These are phyloP conservation scores for Phytophthora crassamura DNA, from an alignment of 352 stramenopile species.

Conservation along the genomic window DNA sequence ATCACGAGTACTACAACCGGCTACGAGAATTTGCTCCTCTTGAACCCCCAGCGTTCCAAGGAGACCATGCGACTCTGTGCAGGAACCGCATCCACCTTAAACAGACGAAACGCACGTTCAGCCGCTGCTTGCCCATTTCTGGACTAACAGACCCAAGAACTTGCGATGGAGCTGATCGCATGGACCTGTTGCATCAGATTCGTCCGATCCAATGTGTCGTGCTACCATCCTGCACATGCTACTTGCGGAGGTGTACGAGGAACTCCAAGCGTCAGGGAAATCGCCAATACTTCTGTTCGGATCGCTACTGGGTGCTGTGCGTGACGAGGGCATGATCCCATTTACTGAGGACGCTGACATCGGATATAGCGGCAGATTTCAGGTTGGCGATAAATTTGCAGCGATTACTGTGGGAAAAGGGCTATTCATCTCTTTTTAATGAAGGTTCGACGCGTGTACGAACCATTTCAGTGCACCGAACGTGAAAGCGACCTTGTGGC, in stretches of 20 bases:
- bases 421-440: constrained; percentile 53
- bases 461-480: too few species aligned
- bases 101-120: constrained; percentile 4
- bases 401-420: constrained; percentile 36
- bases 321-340: constrained; percentile 48
- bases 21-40: constrained; percentile 13
- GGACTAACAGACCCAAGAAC: constrained; percentile 39
- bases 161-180: constrained; percentile 51
- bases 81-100: constrained; percentile 24
- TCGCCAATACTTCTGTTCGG: constrained; percentile 47
- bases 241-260: constrained; percentile 54
- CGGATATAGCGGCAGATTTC: constrained; percentile 32
- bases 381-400: constrained; percentile 15
- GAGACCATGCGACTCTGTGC: constrained; percentile 23
- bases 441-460: constrained; percentile 40
- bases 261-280: constrained; percentile 34
- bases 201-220: constrained; percentile 38
- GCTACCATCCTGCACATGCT: constrained; percentile 58
- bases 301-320: constrained; percentile 53
- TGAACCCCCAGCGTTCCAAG: constrained; percentile 29
- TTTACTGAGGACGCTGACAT: constrained; percentile 64
- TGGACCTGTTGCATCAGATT: constrained; percentile 43
- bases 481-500: too few species aligned
- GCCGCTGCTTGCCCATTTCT: constrained; percentile 58
- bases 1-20: constrained; percentile 27